A percentile compares a stretch with the other conserved stretches of the same genome.
Conservation (phyloP, 2,329 filamentous ascomycete genomes). For the Trichoderma sp. region DNA sequence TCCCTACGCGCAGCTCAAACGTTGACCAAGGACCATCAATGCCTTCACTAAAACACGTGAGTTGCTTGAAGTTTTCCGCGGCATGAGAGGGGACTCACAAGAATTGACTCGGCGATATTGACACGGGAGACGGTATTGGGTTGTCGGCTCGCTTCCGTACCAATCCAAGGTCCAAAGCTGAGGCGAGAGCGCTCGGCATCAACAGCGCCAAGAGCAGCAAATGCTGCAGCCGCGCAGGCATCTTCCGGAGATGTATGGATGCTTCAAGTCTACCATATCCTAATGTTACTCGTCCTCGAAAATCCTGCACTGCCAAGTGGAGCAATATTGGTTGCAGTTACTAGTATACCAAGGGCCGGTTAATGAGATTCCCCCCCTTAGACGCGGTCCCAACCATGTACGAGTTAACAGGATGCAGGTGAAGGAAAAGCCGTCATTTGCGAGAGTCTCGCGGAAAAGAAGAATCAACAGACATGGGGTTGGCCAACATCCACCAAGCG, state of each 20-base stretch:
- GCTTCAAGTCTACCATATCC: slow-evolving; percentile 1
- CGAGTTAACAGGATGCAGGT: not conserved
- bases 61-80: not conserved
- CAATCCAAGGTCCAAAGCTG: not conserved
- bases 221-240: slow-evolving; percentile 1
- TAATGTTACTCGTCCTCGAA: not conserved
- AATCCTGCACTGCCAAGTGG: not conserved
- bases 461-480: not conserved
- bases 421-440: not conserved
- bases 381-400: not conserved
- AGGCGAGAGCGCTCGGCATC: not conserved
- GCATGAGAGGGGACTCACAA: slow-evolving; percentile 6
- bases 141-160: not conserved
- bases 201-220: slow-evolving; percentile 5
- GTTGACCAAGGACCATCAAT: slow-evolving; percentile 20
- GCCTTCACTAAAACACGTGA: slow-evolving; percentile 13
- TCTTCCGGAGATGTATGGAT: slow-evolving; percentile 1
- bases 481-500: not conserved
- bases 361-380: not conserved
- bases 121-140: slow-evolving; percentile 2
- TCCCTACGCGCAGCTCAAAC: slow-evolving; percentile 20
- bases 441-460: not conserved
- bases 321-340: not conserved
- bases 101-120: slow-evolving; percentile 18
- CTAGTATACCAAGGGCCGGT: not conserved